These are phyloP conservation scores for Mycena alexandri DNA, from an alignment of 768 basidiomycete species.

Conservation along the genomic window DNA sequence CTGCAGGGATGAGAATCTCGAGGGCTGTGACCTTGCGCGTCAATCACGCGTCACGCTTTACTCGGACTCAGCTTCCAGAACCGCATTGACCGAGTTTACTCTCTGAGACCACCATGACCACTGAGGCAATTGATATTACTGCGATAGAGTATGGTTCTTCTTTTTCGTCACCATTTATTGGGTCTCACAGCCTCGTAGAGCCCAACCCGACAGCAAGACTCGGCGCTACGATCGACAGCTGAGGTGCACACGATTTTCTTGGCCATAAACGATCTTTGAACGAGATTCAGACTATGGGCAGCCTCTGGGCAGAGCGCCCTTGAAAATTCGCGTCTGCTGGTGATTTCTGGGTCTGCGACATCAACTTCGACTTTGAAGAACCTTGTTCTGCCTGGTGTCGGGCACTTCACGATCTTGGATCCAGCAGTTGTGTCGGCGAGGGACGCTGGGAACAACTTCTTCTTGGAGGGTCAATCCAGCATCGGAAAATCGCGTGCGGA, in stretches of 20 bases:
- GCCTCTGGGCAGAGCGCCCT: conserved; percentile 91
- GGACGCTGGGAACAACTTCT: conserved; percentile 98
- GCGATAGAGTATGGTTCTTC: conserved; percentile 20
- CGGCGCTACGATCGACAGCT: conserved; percentile 96
- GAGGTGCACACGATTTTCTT: conserved; percentile 62
- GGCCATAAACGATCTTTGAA: conserved; percentile 4
- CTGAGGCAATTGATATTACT: conserved; percentile 28
- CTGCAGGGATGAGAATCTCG: too few species aligned
- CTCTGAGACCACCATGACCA: conserved; percentile 13
- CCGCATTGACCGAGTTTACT: neutral
- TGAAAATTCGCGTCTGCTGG: conserved; percentile 84
- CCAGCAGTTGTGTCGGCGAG: conserved; percentile 67
- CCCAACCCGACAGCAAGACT: conserved; percentile 86
- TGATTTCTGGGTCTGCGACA: conserved; percentile 85
- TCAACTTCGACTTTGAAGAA: conserved; percentile 95
- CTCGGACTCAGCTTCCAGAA: neutral
- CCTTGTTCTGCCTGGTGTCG: conserved; percentile 94
- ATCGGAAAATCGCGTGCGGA: conserved; percentile 84
- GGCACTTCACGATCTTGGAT: conserved; percentile 95
- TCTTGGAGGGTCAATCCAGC: conserved; percentile 81
- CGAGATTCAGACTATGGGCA: conserved; percentile 80
- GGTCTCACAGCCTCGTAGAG: conserved; percentile 25
- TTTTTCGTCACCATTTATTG: too few species aligned
- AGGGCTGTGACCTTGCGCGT: conserved; percentile 1
- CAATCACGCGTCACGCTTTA: conserved; percentile 19